Percentiles rank a stretch among this genome's conserved stretches.
These are phyloP conservation scores for Xerophyta viscosa DNA, from an alignment of 106 monocot genomes.

Conservation along the genomic window DNA sequence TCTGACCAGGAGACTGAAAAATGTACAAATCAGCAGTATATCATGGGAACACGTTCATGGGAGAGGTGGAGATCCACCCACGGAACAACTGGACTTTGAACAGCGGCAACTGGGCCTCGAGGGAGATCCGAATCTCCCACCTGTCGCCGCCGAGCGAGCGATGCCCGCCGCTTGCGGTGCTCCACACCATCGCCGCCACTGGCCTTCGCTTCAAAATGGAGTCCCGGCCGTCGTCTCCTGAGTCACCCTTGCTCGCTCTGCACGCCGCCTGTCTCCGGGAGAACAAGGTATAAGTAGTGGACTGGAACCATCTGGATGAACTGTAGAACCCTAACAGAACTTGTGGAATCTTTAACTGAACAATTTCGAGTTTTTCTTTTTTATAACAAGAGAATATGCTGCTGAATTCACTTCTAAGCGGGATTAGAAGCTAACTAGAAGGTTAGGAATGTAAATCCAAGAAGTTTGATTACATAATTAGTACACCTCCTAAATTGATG, in stretches of 20 bases:
- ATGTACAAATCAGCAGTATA: slow-evolving; percentile 75
- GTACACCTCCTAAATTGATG: no score
- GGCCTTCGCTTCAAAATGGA: slow-evolving; percentile 83
- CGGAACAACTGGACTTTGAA: slow-evolving; percentile 27
- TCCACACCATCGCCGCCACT: slow-evolving; percentile 65
- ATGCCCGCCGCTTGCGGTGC: slow-evolving; percentile 76
- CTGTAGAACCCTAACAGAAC: not conserved
- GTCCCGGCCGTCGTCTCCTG: slow-evolving; percentile 28
- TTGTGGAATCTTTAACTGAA: no score
- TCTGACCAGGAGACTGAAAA: not conserved
- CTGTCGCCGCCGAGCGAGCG: slow-evolving; percentile 61
- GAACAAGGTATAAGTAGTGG: slow-evolving; percentile 94
- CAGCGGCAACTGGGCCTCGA: slow-evolving; percentile 19
- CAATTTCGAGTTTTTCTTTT: no score
- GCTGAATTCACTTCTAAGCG: no score
- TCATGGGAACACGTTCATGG: slow-evolving; percentile 45
- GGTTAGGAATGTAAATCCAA: no score
- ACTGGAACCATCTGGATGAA: no score
- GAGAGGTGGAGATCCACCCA: slow-evolving; percentile 65
- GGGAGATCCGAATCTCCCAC: slow-evolving; percentile 62
- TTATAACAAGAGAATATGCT: slow-evolving; percentile 4
- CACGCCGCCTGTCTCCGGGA: slow-evolving; percentile 80
- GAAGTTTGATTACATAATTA: no score
- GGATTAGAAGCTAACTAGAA: no score
- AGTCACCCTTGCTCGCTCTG: slow-evolving; percentile 45